These are phyloP conservation scores for Astraeus odoratus DNA, from an alignment of 768 basidiomycete species.

Conservation along the genomic window DNA sequence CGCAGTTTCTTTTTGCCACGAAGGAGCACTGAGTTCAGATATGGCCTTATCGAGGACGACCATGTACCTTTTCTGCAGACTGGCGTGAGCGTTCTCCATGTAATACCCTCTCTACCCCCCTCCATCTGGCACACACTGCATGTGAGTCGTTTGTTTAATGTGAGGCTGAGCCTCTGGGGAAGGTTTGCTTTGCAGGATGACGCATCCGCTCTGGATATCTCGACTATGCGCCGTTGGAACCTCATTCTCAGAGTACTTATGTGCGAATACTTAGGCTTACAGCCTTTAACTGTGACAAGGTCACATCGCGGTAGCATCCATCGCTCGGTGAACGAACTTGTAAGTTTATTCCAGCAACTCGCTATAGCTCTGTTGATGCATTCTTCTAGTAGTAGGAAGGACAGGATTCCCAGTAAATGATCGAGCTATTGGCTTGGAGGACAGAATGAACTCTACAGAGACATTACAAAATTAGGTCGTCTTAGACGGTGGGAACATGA, in stretches of 20 bases:
- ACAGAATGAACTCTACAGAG: no score
- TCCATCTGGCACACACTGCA: slow-evolving; percentile 77
- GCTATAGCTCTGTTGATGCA: neutral
- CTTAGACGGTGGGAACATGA: no score
- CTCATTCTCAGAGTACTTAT: slow-evolving; percentile 82
- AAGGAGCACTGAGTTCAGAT: slow-evolving; percentile 26
- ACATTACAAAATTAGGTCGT: no score
- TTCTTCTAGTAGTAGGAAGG: neutral
- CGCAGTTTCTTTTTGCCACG: slow-evolving; percentile 65
- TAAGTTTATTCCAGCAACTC: slow-evolving; percentile 23
- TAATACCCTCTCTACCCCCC: slow-evolving; percentile 89
- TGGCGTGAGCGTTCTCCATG: slow-evolving; percentile 85
- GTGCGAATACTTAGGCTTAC: slow-evolving; percentile 79
- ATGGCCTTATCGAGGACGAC: slow-evolving; percentile 80
- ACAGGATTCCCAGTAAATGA: neutral
- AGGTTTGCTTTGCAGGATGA: slow-evolving; percentile 59
- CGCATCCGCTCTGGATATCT: slow-evolving; percentile 73
- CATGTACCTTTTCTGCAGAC: slow-evolving; percentile 81
- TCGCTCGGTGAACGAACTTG: slow-evolving; percentile 41
- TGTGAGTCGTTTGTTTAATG: slow-evolving; percentile 40
- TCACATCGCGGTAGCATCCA: slow-evolving; percentile 20
- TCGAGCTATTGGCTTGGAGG: no score
- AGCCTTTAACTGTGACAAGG: slow-evolving; percentile 36
- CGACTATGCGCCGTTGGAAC: slow-evolving; percentile 87
- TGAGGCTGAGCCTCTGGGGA: neutral